A percentile compares a stretch with the other conserved stretches of the same genome.
Conservation (phyloP, 2,329 filamentous ascomycete species). For the Blumeria graminis region DNA sequence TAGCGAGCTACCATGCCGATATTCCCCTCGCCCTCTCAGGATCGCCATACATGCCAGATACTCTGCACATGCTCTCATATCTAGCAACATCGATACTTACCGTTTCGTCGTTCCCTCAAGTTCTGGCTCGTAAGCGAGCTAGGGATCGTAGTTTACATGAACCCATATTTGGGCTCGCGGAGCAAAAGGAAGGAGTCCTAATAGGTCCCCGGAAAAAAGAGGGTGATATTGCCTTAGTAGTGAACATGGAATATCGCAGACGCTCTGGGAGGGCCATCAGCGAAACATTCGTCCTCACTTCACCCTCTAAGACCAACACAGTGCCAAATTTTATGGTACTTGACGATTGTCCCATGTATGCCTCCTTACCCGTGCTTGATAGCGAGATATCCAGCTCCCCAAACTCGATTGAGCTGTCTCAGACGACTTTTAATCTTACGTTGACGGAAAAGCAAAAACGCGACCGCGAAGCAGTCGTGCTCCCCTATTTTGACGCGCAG, state of each 20-base stretch:
- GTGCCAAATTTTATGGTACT: conserved; percentile 26
- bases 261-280: conserved; percentile 20
- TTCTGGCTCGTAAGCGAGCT: conserved; percentile 50
- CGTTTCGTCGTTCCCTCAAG: conserved; percentile 47
- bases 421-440: conserved; percentile 64
- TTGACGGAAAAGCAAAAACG: conserved; percentile 75
- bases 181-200: conserved; percentile 56
- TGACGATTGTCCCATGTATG: conserved; percentile 53
- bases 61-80: conserved; percentile 51
- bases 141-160: conserved; percentile 48
- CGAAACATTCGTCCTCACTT: conserved; percentile 35
- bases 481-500: conserved; percentile 95
- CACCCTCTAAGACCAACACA: conserved; percentile 7
- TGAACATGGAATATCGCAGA: conserved; percentile 69
- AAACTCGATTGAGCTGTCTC: conserved; percentile 22
- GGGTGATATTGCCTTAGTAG: conserved; percentile 27
- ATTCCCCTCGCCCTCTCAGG: conserved; percentile 28
- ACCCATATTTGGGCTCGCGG: conserved; percentile 55
- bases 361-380: conserved; percentile 10
- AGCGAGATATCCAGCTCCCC: conserved; percentile 3
- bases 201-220: conserved; percentile 25
- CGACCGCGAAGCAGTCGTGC: conserved; percentile 68
- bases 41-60: conserved; percentile 35
- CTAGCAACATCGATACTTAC: conserved; percentile 73
- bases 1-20: conserved; percentile 67